Percentiles rank a stretch among this genome's conserved stretches.
Evolutionary conservation across 1,139 yeast species (phyloP).

Genomic region (Nakaseomyces sp.): DNA sequence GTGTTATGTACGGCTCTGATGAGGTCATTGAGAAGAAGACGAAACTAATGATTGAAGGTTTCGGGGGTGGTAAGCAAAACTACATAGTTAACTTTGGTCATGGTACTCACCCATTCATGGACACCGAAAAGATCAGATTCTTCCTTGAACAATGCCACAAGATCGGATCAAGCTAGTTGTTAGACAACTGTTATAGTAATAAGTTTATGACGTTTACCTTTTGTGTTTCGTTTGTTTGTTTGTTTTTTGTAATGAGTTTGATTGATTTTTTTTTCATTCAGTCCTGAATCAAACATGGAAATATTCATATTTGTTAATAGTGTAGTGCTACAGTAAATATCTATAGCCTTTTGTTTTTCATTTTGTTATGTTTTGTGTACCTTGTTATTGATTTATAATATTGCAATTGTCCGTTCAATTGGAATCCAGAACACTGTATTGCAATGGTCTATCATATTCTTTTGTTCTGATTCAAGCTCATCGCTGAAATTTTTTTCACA

Average conservation of each 20-base stretch:
- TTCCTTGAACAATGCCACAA: conserved; percentile 85
- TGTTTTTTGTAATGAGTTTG: not conserved
- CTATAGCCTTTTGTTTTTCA: not conserved
- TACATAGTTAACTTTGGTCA: conserved; percentile 94
- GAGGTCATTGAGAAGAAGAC: conserved; percentile 75
- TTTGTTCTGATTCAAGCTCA: too few relatives aligned
- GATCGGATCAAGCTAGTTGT: conserved; percentile 43
- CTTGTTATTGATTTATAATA: too few relatives aligned
- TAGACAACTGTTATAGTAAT: too few relatives aligned
- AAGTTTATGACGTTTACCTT: not conserved
- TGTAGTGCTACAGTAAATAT: not conserved
- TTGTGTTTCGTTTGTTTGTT: not conserved
- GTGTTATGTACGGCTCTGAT: conserved; percentile 81
- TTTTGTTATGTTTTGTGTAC: not conserved
- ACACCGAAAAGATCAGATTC: conserved; percentile 76
- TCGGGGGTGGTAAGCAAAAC: conserved; percentile 84
- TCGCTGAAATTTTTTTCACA: too few relatives aligned
- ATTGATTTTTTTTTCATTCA: too few relatives aligned
- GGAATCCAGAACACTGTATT: too few relatives aligned
- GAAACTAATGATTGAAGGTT: conserved; percentile 77
- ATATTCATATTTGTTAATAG: not conserved
- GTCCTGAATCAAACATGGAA: too few relatives aligned
- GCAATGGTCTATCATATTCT: too few relatives aligned
- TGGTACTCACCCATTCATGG: conserved; percentile 96
- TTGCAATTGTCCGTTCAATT: too few relatives aligned